phyloP scores from a whole-genome alignment of 1,284 basidiomycete species.

The Sporisorium scitamineum region DNA sequence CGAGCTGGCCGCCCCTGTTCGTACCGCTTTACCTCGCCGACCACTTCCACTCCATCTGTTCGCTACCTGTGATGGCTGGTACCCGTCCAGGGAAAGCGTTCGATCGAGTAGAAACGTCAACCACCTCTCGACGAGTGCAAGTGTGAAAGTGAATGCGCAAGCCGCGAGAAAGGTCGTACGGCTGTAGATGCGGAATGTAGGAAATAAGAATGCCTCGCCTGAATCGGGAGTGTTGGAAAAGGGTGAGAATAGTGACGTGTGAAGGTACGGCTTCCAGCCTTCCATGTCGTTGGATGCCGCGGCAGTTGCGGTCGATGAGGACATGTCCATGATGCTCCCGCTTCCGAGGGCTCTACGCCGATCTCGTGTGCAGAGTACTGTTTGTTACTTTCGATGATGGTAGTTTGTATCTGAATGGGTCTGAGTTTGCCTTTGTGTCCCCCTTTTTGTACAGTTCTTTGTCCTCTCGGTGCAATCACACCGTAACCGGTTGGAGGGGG shows the following conservation, averaged over 20 bases:
- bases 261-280: slow-evolving; percentile 42
- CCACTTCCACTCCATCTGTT: not conserved
- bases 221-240: not conserved
- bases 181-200: slow-evolving; percentile 30
- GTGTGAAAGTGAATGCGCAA: slow-evolving; percentile 12
- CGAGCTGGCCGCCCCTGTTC: not conserved
- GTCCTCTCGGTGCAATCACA: not conserved
- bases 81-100: not conserved
- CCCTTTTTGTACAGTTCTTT: not conserved
- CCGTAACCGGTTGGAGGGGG: not conserved
- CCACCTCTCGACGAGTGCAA: slow-evolving; percentile 22
- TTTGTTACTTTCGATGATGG: too few species aligned
- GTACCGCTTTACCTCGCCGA: not conserved
- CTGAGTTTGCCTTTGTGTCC: too few species aligned
- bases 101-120: slow-evolving; percentile 9
- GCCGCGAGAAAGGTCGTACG: slow-evolving; percentile 19
- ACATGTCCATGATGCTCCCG: slow-evolving; percentile 28
- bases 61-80: not conserved
- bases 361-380: too few species aligned
- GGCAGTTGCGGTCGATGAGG: not conserved
- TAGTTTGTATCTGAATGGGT: too few species aligned
- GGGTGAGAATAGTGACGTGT: slow-evolving; percentile 29
- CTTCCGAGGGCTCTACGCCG: not conserved
- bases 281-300: slow-evolving; percentile 12
- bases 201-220: slow-evolving; percentile 37